phyloP scores from a whole-genome alignment of 768 basidiomycete species.

The Russula vinacea region DNA sequence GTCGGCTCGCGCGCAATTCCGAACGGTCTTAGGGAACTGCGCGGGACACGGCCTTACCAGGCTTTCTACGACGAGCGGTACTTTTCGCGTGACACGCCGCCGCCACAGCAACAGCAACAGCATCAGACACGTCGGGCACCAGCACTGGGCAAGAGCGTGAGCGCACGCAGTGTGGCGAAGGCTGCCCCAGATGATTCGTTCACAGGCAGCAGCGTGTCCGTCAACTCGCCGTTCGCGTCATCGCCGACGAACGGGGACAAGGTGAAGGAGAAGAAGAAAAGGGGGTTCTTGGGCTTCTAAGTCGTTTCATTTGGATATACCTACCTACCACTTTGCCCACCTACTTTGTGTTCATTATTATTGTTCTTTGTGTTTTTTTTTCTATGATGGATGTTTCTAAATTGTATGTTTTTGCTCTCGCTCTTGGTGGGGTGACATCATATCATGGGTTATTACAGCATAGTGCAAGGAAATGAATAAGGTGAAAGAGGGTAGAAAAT shows the following conservation, averaged over 20 bases:
- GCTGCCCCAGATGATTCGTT: constrained; percentile 49
- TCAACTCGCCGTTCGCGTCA: constrained; percentile 9
- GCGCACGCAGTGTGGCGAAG: constrained; percentile 28
- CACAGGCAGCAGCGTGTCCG: constrained; percentile 47
- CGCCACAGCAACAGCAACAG: constrained; percentile 46
- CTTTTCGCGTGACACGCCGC: constrained; percentile 61
- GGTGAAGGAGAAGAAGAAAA: constrained; percentile 67
- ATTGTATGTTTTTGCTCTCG: too few relatives aligned
- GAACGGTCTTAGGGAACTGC: constrained; percentile 59
- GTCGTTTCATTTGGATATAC: not conserved
- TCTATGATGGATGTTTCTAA: constrained; percentile 1
- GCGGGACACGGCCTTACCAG: constrained; percentile 56
- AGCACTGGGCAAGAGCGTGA: constrained; percentile 36
- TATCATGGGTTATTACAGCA: constrained; percentile 9
- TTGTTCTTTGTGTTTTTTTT: not conserved
- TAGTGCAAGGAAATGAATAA: not conserved
- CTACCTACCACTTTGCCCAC: constrained; percentile 4
- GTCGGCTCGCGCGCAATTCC: constrained; percentile 71
- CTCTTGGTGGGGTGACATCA: not conserved
- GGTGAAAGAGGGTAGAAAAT: not conserved
- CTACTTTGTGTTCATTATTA: constrained; percentile 11
- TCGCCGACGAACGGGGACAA: constrained; percentile 33
- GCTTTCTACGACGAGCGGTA: constrained; percentile 80
- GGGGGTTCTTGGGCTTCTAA: constrained; percentile 42
- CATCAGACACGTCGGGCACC: constrained; percentile 37